Percentiles rank a stretch among this genome's conserved stretches.
Conservation (phyloP, 805 yeast species). For the Pichia californica region DNA sequence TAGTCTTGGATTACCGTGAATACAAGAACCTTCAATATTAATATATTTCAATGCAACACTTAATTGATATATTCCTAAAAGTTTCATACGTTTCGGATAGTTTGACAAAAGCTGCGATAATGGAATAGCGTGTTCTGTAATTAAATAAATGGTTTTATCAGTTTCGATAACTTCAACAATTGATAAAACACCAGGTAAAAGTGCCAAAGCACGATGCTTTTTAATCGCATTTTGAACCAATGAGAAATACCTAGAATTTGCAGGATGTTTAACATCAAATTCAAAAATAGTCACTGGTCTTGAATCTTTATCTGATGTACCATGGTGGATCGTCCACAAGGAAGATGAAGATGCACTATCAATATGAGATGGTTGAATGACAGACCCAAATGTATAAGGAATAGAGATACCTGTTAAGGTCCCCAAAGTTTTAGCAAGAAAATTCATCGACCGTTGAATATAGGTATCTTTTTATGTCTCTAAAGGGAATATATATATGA, state of each 20-base stretch:
- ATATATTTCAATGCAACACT: conserved; percentile 50
- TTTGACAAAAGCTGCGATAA: conserved; percentile 31
- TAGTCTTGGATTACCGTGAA: conserved; percentile 53
- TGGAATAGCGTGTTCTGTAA: conserved; percentile 64
- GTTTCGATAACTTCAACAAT: conserved; percentile 59
- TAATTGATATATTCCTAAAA: conserved; percentile 53
- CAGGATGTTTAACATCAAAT: conserved; percentile 42
- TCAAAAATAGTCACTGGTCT: conserved; percentile 58
- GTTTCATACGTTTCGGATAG: conserved; percentile 29
- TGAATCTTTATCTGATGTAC: conserved; percentile 46
- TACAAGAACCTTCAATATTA: conserved; percentile 48
- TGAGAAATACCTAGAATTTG: conserved; percentile 24
- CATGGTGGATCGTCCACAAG: conserved; percentile 63
- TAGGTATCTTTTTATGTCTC: too few relatives aligned
- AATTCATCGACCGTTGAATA: conserved; percentile 67
- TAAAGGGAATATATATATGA: too few relatives aligned
- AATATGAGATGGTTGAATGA: conserved; percentile 22
- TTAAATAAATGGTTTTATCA: conserved; percentile 49
- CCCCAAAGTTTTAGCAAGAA: conserved; percentile 57
- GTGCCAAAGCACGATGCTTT: conserved; percentile 47
- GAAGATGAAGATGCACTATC: conserved; percentile 26
- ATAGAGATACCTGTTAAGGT: conserved; percentile 52
- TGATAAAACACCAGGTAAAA: conserved; percentile 61
- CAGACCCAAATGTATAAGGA: conserved; percentile 51
- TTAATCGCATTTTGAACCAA: conserved; percentile 40